These are phyloP conservation scores for Sesbania bispinosa DNA, from an alignment of 306 rosid species.

Conservation along the genomic window DNA sequence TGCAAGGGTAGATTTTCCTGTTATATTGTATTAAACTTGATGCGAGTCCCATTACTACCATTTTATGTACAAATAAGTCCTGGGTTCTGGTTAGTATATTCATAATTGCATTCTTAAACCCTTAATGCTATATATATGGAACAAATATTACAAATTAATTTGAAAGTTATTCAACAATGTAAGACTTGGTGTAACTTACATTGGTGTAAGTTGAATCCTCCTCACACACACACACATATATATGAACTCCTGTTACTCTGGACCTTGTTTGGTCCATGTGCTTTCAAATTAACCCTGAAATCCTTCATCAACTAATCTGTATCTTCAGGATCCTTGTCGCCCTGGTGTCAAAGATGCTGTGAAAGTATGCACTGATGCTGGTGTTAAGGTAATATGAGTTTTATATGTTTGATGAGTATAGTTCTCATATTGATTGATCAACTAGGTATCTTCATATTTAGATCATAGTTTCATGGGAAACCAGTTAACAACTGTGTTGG, in stretches of 20 bases:
- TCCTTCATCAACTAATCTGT: slow-evolving; percentile 19
- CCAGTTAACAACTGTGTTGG: background rate
- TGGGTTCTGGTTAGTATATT: background rate
- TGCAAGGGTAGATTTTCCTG: slow-evolving; percentile 15
- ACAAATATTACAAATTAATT: slow-evolving; percentile 11
- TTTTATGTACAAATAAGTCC: background rate
- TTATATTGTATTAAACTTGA: slow-evolving; percentile 3
- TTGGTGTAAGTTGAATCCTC: no score
- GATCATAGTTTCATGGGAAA: background rate
- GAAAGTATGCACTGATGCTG: slow-evolving; percentile 65
- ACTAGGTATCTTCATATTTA: slow-evolving; percentile 12
- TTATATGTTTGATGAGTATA: slow-evolving; percentile 22
- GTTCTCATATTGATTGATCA: slow-evolving; percentile 11
- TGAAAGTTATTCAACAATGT: no score
- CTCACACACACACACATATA: no score
- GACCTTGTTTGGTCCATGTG: background rate
- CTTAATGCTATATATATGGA: background rate
- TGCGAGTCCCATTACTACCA: slow-evolving; percentile 1
- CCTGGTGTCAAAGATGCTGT: slow-evolving; percentile 80
- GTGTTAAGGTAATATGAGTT: slow-evolving; percentile 75
- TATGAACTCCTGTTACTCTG: background rate
- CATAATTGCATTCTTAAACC: no score
- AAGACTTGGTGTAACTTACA: no score
- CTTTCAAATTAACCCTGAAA: slow-evolving; percentile 5
- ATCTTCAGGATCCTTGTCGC: slow-evolving; percentile 90